These are phyloP conservation scores for Pyrus bretschneideri DNA, from an alignment of 306 rosid genomes.

Conservation along the genomic window DNA sequence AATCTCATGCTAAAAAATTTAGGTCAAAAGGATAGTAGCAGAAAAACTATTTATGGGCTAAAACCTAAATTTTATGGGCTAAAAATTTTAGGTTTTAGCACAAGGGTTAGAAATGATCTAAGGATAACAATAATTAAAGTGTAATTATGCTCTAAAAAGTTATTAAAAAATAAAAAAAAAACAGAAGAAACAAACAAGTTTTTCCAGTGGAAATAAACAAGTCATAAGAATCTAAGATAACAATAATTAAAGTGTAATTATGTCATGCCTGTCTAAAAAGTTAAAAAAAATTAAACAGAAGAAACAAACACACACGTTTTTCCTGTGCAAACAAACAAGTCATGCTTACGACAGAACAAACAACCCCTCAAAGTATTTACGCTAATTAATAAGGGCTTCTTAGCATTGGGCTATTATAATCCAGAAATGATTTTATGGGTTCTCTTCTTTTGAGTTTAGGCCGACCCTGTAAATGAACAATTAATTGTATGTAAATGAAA, in stretches of 20 bases:
- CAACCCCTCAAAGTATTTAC: no score
- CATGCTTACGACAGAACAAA: background rate
- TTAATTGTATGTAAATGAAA: no score
- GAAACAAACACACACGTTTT: background rate
- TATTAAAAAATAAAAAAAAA: background rate
- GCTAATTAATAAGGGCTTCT: background rate
- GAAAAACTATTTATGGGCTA: no score
- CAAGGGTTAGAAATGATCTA: no score
- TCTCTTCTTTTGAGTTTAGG: background rate
- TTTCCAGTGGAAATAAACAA: background rate
- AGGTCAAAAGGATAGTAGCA: accelerated
- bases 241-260: background rate
- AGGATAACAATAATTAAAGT: background rate
- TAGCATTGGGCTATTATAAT: background rate
- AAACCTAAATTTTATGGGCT: no score
- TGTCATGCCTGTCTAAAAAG: background rate
- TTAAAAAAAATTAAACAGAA: background rate
- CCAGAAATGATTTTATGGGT: background rate
- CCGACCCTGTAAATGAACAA: background rate
- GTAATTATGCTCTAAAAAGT: background rate
- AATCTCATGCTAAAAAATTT: no score
- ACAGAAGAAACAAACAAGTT: background rate
- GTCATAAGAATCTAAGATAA: background rate
- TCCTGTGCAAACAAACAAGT: background rate
- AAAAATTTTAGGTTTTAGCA: no score